Percentiles rank a stretch among this genome's conserved stretches.
phyloP scores from a whole-genome alignment of 202 grass and related monocot genomes.

The Schoenoplectus tabernaemontani region DNA sequence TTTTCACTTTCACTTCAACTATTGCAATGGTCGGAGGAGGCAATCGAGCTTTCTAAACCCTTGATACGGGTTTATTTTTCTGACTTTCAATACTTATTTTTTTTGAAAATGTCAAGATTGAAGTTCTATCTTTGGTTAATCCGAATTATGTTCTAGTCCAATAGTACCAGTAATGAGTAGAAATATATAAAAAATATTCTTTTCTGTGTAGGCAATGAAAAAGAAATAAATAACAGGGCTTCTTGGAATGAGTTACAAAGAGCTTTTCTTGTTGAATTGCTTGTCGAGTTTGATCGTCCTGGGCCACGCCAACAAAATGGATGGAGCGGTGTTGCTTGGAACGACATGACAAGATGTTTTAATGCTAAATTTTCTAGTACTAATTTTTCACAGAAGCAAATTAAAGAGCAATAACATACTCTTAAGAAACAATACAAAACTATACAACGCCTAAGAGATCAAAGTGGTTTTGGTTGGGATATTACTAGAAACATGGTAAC shows the following conservation, averaged over 20 bases:
- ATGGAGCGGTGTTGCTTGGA: background rate
- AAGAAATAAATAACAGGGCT: background rate
- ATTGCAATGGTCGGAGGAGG: too few relatives aligned
- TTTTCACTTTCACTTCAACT: too few relatives aligned
- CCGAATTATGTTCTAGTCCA: too few relatives aligned
- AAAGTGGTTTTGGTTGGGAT: background rate
- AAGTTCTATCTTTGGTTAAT: too few relatives aligned
- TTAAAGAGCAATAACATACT: background rate
- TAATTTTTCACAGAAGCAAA: background rate
- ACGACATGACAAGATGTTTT: background rate
- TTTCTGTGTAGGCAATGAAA: too few relatives aligned
- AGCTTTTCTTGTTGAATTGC: background rate
- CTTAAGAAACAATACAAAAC: background rate
- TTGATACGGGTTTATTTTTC: too few relatives aligned
- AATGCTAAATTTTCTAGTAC: background rate
- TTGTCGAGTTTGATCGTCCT: background rate
- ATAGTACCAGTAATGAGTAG: too few relatives aligned
- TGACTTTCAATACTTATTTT: too few relatives aligned
- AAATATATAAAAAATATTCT: too few relatives aligned
- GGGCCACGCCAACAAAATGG: background rate
- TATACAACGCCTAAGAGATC: background rate
- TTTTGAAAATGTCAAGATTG: too few relatives aligned
- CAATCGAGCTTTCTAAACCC: too few relatives aligned
- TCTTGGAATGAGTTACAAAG: background rate
- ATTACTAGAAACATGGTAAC: background rate